A percentile compares a stretch with the other conserved stretches of the same genome.
Evolutionary conservation across 495 filamentous ascomycete genomes (phyloP).

Genomic region (Neurospora discreta): DNA sequence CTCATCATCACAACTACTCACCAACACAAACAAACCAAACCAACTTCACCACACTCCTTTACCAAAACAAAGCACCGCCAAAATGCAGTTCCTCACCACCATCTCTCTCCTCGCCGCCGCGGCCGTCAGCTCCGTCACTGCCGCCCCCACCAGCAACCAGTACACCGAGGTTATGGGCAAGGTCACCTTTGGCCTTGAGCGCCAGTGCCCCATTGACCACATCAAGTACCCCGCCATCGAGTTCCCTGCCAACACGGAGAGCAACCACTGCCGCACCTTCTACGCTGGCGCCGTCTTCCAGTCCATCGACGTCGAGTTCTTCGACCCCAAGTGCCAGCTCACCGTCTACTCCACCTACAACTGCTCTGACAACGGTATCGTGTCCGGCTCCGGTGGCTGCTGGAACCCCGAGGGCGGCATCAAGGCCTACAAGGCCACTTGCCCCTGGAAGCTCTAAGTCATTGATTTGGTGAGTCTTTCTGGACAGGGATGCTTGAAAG

Average conservation of each 20-base stretch:
- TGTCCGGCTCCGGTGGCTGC: neutral
- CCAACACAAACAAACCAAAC: neutral
- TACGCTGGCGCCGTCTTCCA: constrained; percentile 1
- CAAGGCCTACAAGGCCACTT: neutral
- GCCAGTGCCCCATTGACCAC: constrained; percentile 53
- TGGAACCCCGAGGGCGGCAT: constrained; percentile 6
- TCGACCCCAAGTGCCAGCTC: constrained; percentile 1
- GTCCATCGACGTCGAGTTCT: neutral
- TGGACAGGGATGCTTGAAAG: neutral
- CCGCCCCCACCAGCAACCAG: neutral
- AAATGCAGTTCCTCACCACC: neutral
- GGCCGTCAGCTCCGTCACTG: neutral
- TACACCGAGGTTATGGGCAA: constrained; percentile 22
- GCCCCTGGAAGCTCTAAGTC: neutral
- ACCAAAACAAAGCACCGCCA: neutral
- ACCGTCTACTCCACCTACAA: constrained; percentile 1
- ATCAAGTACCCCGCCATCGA: constrained; percentile 5
- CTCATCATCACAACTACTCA: neutral
- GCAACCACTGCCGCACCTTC: neutral
- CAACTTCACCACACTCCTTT: neutral
- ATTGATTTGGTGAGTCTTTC: neutral
- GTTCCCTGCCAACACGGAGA: neutral
- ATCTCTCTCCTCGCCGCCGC: neutral
- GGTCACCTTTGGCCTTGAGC: constrained; percentile 61
- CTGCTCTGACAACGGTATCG: constrained; percentile 1